Base-by-base conservation (phyloP, 2,329 filamentous ascomycete species). In the Penicillium sp. region DNA sequence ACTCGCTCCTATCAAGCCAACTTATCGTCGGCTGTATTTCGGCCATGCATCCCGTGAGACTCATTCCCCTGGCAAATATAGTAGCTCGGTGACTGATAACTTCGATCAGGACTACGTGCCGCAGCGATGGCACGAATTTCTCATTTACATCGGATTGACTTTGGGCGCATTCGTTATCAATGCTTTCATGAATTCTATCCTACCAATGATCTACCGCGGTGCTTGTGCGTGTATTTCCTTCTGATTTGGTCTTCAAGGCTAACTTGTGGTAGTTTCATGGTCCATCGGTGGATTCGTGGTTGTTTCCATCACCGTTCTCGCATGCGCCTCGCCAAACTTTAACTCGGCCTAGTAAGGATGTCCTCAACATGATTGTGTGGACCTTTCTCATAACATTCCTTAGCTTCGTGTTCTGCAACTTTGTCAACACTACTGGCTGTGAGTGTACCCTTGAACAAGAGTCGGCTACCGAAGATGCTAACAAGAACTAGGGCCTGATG, bases 51-150 rank as follows among this genome's bases (percentile, higher is more conserved):
- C 78, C 84, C 0, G 77, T 76, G 62, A n/a, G 64, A 13, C 7
- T 22, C 3, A 1, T 16, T 11, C 8, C 25, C 4, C 6, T 38
- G 26, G 16, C 4, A 52, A n/a, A 42, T 22, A 53, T 14, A 6
- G 25, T 6, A 40, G 8, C 2, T 3, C 2, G 13, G 4, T 37
- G 22, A 57, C 38, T 37, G 30, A 45, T 19, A 43, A 10, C 13
- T 16, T 13, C 26, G 14, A 45, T 37, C 19, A 75, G 73, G 63
- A 33, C 59, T 91, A 89, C 70, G 78, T 81, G 22, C 61, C 83
- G 2, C 75, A 87, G 68, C 69, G 84, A 2, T 91, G 88, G 87
- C 88, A 92, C 66, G 85, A 90, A 66, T 91, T 91, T 72, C 79
- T 91, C 10, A 88, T 92, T 52, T 91, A 91, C 72, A 82, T 89